Percentiles rank a stretch among this genome's conserved stretches.
These are phyloP conservation scores for Kregervanrija fluxuum DNA, from an alignment of 805 yeast genomes.

Conservation along the genomic window DNA sequence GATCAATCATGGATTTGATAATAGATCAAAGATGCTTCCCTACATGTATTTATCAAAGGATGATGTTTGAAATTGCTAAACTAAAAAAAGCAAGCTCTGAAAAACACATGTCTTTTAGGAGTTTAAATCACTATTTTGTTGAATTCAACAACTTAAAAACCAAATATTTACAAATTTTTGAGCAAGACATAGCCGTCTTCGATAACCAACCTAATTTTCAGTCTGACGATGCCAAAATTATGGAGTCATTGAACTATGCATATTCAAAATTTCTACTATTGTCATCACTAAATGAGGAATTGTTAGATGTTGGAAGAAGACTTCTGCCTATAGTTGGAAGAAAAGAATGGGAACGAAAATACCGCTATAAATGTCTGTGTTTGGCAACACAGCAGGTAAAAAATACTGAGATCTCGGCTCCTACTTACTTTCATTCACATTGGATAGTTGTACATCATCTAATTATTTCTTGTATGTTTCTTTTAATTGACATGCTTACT, in stretches of 20 bases:
- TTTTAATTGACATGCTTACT: constrained; percentile 6
- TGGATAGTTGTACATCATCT: constrained; percentile 8
- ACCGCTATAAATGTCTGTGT: neutral
- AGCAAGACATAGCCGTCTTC: too few species aligned
- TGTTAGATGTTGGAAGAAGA: neutral
- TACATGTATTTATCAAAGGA: neutral
- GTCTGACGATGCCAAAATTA: neutral
- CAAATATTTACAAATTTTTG: too few species aligned
- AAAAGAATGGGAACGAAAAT: constrained; percentile 1
- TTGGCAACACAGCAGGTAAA: neutral
- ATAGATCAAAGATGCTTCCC: neutral
- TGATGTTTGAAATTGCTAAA: constrained; percentile 1
- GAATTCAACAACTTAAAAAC: too few species aligned
- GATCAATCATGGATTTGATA: neutral
- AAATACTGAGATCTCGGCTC: neutral
- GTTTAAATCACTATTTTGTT: neutral
- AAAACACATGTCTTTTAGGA: neutral
- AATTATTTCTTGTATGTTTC: constrained; percentile 1
- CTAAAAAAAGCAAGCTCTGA: constrained; percentile 1
- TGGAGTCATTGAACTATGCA: neutral
- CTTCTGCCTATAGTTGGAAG: constrained; percentile 1
- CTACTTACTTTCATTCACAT: constrained; percentile 1
- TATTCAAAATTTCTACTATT: constrained; percentile 1
- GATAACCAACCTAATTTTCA: too few species aligned
- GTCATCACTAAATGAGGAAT: neutral